Conservation (phyloP, 208 protist genomes). For the Trypanosoma lewisi region DNA sequence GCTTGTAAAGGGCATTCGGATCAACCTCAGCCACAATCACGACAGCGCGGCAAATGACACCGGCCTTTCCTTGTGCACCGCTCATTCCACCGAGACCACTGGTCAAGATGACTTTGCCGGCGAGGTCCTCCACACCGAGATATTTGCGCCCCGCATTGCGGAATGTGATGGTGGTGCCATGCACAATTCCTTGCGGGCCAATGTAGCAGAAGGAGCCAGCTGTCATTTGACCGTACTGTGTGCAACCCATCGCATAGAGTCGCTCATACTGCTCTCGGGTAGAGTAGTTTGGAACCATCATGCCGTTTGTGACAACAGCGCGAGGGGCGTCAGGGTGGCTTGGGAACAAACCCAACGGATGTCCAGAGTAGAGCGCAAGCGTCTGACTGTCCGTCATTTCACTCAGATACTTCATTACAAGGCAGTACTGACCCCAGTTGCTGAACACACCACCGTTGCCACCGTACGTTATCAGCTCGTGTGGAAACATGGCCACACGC, state of each 20-base stretch:
- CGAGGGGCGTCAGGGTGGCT: conserved; percentile 53
- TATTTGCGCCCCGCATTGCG: conserved; percentile 89
- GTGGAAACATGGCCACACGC: conserved; percentile 82
- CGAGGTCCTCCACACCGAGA: conserved; percentile 33
- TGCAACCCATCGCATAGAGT: conserved; percentile 35
- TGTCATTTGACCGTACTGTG: conserved; percentile 92
- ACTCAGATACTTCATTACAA: conserved; percentile 83
- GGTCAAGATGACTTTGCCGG: conserved; percentile 70
- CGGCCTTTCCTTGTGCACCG: conserved; percentile 85
- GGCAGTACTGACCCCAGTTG: conserved; percentile 84
- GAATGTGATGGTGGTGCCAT: conserved; percentile 88
- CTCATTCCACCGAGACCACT: conserved; percentile 84
- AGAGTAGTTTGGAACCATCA: conserved; percentile 92
- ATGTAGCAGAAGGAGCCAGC: conserved; percentile 75
- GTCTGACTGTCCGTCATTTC: conserved; percentile 86
- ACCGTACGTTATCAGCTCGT: conserved; percentile 91
- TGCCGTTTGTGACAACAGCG: conserved; percentile 88
- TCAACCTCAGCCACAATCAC: conserved; percentile 82
- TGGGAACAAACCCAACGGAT: conserved; percentile 87
- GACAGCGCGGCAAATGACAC: conserved; percentile 72
- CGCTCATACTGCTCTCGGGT: conserved; percentile 50
- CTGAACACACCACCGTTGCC: conserved; percentile 84
- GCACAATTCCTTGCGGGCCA: conserved; percentile 89
- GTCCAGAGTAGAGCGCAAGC: conserved; percentile 73
- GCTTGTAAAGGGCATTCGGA: conserved; percentile 56